Evolutionary conservation across 371 early-diverging fungal genomes (phyloP), one percentile per base, ranked within the genome.

Genomic region (Apophysomyces trapeziformis): DNA sequence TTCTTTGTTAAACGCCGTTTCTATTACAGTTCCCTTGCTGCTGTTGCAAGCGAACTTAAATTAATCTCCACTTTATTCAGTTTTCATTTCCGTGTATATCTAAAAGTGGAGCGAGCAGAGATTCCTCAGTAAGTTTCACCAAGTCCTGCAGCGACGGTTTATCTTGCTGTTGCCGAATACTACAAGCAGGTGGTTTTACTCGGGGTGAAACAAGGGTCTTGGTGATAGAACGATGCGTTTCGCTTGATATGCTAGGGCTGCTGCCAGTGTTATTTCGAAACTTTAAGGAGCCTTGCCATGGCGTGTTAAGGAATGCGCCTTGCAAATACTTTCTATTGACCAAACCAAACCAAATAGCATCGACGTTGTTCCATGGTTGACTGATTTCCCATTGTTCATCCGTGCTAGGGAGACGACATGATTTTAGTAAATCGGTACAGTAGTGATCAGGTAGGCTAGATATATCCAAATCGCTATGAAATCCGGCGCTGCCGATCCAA

Each of bases 401-500:
- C 26, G 36, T 38, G 16, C 44, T 70, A 12, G 76, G 63, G 14
- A 68, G 41, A 2, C 78, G 64, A 56, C 86, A 86, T 0, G 62
- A 14, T 1, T 36, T 18, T 1, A 87, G 73, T 1, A 78, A 73
- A 0, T 71, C 67, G 0, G 73, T 64, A 60, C 72, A 70, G 46
- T 83, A 73, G 41, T 84, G 78, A 37, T 72, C 63, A 1, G 85
- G 84, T n/a, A 87, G 68, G n/a, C 63, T 59, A 5, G 64, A 61
- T 1, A 79, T 62, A 21, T 74, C 70, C 1, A 80, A 59, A 26
- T 80, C 75, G 7, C 71, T 67, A 13, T 78, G 54, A 7, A 87
- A 57, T 26, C 79, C 72, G 0, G 73, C 71, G 32, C 89, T 81
- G 26, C 80, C 82, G 9, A 91, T 75, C 91, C 91, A 91, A 9